Evolutionary conservation across 345 rosid species (phyloP).

Genomic region (Streptanthus diversifolius): DNA sequence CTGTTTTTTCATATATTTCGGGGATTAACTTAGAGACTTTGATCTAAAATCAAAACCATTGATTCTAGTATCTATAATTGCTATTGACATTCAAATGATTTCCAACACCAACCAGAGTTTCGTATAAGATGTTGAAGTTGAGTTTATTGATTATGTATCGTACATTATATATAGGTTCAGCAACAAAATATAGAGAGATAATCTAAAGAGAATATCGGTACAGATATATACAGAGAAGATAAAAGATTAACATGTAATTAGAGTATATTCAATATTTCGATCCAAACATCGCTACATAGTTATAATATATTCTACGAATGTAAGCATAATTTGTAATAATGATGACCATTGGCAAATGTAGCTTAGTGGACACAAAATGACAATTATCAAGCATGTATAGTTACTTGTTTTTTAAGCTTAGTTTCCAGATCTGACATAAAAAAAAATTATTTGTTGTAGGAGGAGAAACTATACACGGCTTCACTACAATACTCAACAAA

Average conservation of each 20-base stretch:
- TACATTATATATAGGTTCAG: too few species aligned
- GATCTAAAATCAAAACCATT: neutral
- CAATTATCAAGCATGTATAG: neutral
- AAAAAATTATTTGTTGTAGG: neutral
- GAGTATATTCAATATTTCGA: too few species aligned
- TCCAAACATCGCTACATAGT: neutral
- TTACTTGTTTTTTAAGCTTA: neutral
- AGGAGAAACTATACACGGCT: slow-evolving; percentile 1
- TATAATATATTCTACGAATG: neutral
- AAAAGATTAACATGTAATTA: too few species aligned
- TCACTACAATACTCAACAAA: neutral
- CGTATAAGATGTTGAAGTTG: too few species aligned
- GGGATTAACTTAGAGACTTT: too few species aligned
- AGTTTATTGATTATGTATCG: too few species aligned
- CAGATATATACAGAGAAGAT: too few species aligned
- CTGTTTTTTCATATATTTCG: too few species aligned
- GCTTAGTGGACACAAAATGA: neutral
- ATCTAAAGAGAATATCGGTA: too few species aligned
- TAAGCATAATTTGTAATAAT: neutral
- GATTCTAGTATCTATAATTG: neutral
- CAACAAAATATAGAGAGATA: too few species aligned
- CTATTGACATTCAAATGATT: neutral
- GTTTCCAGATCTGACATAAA: neutral
- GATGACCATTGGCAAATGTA: neutral
- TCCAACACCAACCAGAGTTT: neutral